Evolutionary conservation across 352 stramenopile species (phyloP), one percentile per base, ranked within the genome.

Genomic region (Phytophthora uliginosa): DNA sequence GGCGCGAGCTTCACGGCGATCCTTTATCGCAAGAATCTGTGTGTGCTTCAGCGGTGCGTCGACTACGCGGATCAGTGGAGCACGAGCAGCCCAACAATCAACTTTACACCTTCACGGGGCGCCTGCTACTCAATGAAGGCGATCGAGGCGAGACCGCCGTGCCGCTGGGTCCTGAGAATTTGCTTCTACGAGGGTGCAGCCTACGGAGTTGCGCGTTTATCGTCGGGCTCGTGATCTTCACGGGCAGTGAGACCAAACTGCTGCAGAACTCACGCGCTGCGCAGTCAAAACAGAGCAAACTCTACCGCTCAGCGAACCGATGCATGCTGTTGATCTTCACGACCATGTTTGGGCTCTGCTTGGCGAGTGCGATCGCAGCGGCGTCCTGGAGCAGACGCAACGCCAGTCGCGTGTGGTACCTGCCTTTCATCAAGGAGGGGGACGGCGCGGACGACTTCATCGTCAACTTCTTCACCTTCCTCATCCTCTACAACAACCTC

Each of bases 401-500:
- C 38, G 60, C 74, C 31, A 59, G 70, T 55, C 69, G 73, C 17
- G 53, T 85, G 36, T 90, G 83, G 85, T 92, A 91, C 56, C 64
- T 93, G 56, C 78, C 78, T 1, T 83, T 85, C 57, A 69, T 82
- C 45, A 71, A 76, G 42, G 38, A 75, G 17, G 69, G 59, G 1
- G 77, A 82, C 42, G 45, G 66, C 20, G 57, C 71, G 1, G 78
- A 48, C 15, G 68, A 80, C 18, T 88, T 86, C 45, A 69, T 90
- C 45, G 79, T 95, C 13, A 91, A 97, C 67, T 93, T 91, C 45
- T 95, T 96, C 60, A 92, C 90, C 18, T 99, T 98, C 76, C 78
- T 99, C 24, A 97, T 98, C 18, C 84, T 99, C 51, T 95, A 97
- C 77, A 97, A 92, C 82, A 98, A 99, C 68, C 94, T 99, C 69